These are phyloP conservation scores for Phalaenopsis aphrodite DNA, from an alignment of 106 monocot genomes.

Conservation along the genomic window DNA sequence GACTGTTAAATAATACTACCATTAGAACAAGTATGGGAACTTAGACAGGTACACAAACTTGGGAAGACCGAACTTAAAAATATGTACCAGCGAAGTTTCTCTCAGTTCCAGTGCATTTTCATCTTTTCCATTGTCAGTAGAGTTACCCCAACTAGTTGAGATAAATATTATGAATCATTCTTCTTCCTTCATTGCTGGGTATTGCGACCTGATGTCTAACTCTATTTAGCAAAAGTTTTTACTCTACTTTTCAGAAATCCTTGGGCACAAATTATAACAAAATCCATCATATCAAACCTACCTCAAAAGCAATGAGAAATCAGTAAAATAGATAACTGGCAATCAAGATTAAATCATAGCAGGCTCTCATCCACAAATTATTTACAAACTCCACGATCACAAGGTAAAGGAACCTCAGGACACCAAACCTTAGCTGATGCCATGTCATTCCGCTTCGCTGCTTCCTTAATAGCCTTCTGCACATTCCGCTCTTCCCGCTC, in stretches of 20 bases:
- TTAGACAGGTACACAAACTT: neutral
- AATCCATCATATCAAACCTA: neutral
- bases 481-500: conserved; percentile 93
- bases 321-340: too few relatives aligned
- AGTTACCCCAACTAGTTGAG: neutral
- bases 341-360: neutral
- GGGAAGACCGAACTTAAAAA: neutral
- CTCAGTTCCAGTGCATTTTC: neutral
- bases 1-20: neutral
- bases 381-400: neutral
- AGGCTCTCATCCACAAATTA: neutral
- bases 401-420: neutral
- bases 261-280: neutral
- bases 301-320: neutral
- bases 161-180: neutral
- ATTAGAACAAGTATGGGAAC: neutral
- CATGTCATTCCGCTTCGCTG: conserved; percentile 93
- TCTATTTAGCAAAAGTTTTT: neutral
- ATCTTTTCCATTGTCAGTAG: neutral
- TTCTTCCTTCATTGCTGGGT: neutral
- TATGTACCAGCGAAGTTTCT: neutral
- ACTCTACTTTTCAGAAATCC: neutral
- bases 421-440: conserved; percentile 70
- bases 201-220: neutral
- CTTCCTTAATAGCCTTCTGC: conserved; percentile 94